Evolutionary conservation across 2,329 filamentous ascomycete species (phyloP).

Genomic region (Ophiostoma himal-ulmi): DNA sequence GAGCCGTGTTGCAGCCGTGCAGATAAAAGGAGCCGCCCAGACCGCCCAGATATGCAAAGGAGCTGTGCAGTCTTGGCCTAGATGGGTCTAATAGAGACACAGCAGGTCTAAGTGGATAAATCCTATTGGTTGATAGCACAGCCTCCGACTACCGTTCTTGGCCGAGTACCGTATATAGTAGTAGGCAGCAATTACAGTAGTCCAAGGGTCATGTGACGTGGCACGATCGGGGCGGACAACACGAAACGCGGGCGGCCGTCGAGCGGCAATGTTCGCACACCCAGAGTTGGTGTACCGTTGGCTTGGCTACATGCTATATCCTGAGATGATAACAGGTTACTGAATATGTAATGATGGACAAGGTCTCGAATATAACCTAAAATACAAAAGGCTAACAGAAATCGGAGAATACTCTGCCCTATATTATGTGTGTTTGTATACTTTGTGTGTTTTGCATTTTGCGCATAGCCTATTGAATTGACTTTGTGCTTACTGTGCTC

Average conservation of each 20-base stretch:
- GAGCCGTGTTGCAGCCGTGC: constrained; percentile 16
- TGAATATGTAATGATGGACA: neutral
- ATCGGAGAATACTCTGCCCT: neutral
- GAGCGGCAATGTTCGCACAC: neutral
- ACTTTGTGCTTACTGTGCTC: neutral
- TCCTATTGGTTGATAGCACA: constrained; percentile 9
- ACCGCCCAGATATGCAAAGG: constrained; percentile 4
- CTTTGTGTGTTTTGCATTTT: too few relatives aligned
- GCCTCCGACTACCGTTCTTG: constrained; percentile 18
- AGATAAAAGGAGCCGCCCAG: constrained; percentile 11
- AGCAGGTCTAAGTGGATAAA: neutral
- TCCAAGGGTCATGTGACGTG: constrained; percentile 1
- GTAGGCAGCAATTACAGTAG: neutral
- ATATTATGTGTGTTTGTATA: neutral
- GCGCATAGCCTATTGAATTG: neutral
- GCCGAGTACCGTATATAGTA: constrained; percentile 17
- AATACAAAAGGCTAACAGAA: neutral
- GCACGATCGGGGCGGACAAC: neutral
- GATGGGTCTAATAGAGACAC: constrained; percentile 12
- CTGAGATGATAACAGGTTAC: neutral
- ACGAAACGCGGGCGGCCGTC: neutral
- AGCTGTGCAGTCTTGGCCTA: constrained; percentile 6
- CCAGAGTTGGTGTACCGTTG: neutral
- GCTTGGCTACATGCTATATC: neutral
- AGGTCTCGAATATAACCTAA: neutral